A percentile compares a stretch with the other conserved stretches of the same genome.
Evolutionary conservation across 768 basidiomycete species (phyloP).

Genomic region (Amanita brunnescens): DNA sequence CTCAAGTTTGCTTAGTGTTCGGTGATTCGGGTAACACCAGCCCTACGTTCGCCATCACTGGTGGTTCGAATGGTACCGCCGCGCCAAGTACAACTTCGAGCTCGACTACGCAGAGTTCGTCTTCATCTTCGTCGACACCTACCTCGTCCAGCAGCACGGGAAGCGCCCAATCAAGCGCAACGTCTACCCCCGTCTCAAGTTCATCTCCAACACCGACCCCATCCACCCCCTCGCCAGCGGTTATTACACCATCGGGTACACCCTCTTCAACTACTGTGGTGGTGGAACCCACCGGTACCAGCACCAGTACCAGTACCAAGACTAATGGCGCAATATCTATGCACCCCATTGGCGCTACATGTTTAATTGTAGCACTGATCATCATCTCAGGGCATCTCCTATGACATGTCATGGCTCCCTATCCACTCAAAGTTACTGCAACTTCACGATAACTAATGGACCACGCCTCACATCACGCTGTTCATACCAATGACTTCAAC

Average conservation of each 20-base stretch:
- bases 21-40: constrained; percentile 63
- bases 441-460: constrained; percentile 1
- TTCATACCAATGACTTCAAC: neutral
- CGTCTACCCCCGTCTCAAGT: neutral
- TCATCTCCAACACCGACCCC: neutral
- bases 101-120: neutral
- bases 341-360: constrained; percentile 1
- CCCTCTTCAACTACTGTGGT: neutral
- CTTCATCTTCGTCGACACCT: neutral
- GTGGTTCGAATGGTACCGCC: neutral
- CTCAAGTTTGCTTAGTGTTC: constrained; percentile 33
- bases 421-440: neutral
- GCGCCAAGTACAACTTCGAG: neutral
- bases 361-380: constrained; percentile 1
- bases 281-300: neutral
- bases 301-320: neutral
- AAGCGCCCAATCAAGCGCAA: neutral
- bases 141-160: neutral
- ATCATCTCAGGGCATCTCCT: constrained; percentile 3
- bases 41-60: constrained; percentile 46
- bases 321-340: constrained; percentile 1
- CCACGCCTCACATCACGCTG: neutral
- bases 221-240: neutral
- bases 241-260: neutral
- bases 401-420: neutral